These are phyloP conservation scores for Raphidocelis subcapitata DNA, from an alignment of 139 green algal genomes.

Conservation along the genomic window DNA sequence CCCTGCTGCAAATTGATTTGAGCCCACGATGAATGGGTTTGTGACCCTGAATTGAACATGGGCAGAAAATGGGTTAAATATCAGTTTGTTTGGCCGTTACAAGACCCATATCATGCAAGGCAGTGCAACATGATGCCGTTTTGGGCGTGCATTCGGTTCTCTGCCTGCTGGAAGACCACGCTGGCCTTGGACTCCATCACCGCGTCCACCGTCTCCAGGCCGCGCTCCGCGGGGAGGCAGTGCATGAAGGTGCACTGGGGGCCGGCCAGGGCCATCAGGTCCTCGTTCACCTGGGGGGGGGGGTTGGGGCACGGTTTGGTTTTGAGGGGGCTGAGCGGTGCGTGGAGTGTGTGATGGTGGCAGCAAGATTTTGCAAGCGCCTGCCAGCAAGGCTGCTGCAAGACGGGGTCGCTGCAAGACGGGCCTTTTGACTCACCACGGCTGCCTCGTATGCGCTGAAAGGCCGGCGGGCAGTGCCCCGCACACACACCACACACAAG, in stretches of 20 bases:
- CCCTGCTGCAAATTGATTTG: no score
- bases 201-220: conserved; percentile 86
- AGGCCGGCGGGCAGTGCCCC: no score
- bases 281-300: conserved; percentile 77
- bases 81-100: no score
- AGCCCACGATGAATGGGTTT: no score
- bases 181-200: conserved; percentile 91
- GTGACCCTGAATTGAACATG: no score
- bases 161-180: conserved; percentile 92
- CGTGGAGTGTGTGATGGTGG: neutral
- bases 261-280: conserved; percentile 85
- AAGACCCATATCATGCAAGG: conserved; percentile 31
- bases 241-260: conserved; percentile 96
- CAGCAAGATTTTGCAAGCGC: no score
- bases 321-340: neutral
- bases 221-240: conserved; percentile 95
- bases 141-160: conserved; percentile 98
- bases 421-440: no score
- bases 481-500: neutral
- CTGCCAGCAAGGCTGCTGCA: no score
- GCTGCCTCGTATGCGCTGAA: no score
- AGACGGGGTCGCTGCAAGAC: no score
- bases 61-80: no score
- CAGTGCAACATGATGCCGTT: conserved; percentile 92
- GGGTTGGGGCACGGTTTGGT: neutral